Evolutionary conservation across 2,329 filamentous ascomycete genomes (phyloP).

Genomic region (Lasiodiplodia sp.): DNA sequence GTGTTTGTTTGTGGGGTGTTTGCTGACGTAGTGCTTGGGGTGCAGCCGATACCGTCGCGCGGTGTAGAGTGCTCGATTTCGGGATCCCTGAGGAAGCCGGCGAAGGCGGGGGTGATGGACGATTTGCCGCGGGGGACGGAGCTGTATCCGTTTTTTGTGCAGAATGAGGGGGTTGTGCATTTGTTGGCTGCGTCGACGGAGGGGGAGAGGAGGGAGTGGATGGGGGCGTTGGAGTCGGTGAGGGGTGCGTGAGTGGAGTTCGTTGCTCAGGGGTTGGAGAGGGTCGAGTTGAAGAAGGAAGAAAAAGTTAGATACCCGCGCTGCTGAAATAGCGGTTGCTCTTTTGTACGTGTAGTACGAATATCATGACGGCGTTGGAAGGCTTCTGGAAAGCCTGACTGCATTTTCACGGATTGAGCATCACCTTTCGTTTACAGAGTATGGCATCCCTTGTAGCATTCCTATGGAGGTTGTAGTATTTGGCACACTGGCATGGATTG

Average conservation of each 20-base stretch:
- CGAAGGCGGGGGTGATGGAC: slow-evolving; percentile 40
- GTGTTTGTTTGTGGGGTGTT: neutral
- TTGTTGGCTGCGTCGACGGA: slow-evolving; percentile 12
- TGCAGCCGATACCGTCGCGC: slow-evolving; percentile 35
- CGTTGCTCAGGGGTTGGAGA: neutral
- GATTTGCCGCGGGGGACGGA: slow-evolving; percentile 38
- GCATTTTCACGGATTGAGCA: neutral
- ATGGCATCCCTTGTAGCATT: no score
- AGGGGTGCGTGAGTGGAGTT: neutral
- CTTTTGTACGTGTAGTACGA: neutral
- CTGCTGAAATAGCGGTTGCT: neutral
- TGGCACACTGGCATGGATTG: no score
- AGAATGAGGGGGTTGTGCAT: slow-evolving; percentile 4
- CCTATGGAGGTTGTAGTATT: no score
- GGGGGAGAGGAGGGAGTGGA: slow-evolving; percentile 4
- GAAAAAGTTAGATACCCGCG: neutral
- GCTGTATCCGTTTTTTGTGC: slow-evolving; percentile 36
- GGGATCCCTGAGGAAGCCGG: slow-evolving; percentile 34
- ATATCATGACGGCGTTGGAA: neutral
- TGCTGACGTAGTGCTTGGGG: neutral
- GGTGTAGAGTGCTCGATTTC: slow-evolving; percentile 35
- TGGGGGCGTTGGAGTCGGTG: neutral
- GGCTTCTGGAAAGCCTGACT: neutral
- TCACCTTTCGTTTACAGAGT: no score
- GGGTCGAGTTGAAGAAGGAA: neutral